Evolutionary conservation across 805 yeast species (phyloP).

Genomic region (Teunomyces lycoperdinae): DNA sequence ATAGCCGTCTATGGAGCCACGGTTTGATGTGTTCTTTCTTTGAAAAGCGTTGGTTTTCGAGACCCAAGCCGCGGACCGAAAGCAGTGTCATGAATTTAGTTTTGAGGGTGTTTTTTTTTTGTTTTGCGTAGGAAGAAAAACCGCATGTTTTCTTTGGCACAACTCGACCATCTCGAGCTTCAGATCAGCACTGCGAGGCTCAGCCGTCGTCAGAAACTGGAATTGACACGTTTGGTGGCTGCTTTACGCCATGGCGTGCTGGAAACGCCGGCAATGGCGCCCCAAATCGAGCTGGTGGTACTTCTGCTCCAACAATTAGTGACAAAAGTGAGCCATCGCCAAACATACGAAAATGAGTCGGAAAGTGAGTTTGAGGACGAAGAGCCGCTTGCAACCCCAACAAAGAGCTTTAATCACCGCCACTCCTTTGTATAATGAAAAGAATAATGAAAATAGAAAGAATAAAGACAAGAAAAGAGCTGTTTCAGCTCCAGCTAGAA

Average conservation of each 20-base stretch:
- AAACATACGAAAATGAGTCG: background rate
- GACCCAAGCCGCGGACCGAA: constrained; percentile 14
- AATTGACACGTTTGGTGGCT: constrained; percentile 7
- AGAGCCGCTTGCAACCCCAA: background rate
- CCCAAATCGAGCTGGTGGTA: constrained; percentile 6
- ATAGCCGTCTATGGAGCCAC: constrained; percentile 50
- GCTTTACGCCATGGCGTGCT: background rate
- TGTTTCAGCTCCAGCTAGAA: too few species aligned
- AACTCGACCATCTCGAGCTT: constrained; percentile 3
- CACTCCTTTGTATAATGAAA: background rate
- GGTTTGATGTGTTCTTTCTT: constrained; percentile 56
- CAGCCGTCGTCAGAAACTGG: constrained; percentile 11
- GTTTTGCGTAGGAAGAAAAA: background rate
- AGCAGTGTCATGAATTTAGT: background rate
- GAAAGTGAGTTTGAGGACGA: constrained; percentile 16
- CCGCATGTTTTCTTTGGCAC: background rate
- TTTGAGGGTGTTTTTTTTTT: background rate
- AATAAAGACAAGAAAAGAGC: background rate
- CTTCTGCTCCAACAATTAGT: background rate
- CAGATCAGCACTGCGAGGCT: background rate
- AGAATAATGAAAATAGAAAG: background rate
- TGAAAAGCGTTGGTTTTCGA: constrained; percentile 21
- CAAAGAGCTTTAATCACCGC: background rate
- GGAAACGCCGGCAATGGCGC: background rate
- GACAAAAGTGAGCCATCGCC: background rate